Evolutionary conservation across 768 basidiomycete genomes (phyloP), one percentile per base, ranked within the genome.

Genomic region (Pulveroboletus frians): DNA sequence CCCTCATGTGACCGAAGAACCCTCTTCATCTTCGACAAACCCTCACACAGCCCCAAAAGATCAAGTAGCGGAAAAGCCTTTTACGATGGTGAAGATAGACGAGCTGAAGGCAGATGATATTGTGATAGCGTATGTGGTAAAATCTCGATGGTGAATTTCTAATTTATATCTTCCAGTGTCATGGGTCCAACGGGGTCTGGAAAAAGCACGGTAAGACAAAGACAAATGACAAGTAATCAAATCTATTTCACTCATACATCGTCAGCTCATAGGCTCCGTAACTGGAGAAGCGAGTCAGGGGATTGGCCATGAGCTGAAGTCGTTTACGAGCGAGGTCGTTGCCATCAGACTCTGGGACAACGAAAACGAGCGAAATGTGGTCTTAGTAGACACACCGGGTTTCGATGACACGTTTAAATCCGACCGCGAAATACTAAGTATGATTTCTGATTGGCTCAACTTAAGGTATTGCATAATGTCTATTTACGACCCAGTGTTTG

Each of bases 321-420:
- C 59, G 20, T 52, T n/a, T 11, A 52, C 56, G 27, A 50, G 29
- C 4, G 3, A 55, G 5, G 51, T 58, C 14, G 26, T 2, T 6
- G 47, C 53, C 0, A 30, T 54, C 39, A 52, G 20, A 43, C 50
- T 53, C 20, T 21, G 11, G 39, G 29, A 58, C 13, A 11, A 51
- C 5, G 13, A 34, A 13, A 54, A 11, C 17, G 7, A n/a, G 9
- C 31, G 14, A 40, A 1, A 37, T 14, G 31, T 61, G 3, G 60
- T 61, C 8, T 30, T 64, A 2, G 63, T 65, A 18, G 62, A 65
- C 21, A 64, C 63, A 0, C 62, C 63, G 0, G 53, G 62, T 1
- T 63, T 64, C 30, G 54, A 63, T 11, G 54, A 57, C 35, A 64
- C 54, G 4, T 36, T 9, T 17, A 43, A 49, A 42, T 39, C 54